Conservation (phyloP, 2,329 filamentous ascomycete genomes). For the Ambrosiella beaveri region DNA sequence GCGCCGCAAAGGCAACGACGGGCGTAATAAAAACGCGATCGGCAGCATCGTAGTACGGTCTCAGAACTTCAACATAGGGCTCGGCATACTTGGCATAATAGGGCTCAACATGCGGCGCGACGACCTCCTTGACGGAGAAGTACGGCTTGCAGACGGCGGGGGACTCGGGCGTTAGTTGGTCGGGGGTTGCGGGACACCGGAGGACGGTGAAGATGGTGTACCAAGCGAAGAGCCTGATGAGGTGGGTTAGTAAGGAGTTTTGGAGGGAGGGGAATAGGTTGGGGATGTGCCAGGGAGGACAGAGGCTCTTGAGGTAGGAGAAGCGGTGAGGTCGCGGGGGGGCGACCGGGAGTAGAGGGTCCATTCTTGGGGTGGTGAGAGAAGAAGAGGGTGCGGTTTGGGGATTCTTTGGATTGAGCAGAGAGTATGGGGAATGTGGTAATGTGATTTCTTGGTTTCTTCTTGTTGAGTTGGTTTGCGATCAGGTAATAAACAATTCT, state of each 20-base stretch:
- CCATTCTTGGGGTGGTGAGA: neutral
- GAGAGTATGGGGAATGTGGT: too few relatives aligned
- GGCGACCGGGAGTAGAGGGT: neutral
- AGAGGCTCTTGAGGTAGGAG: neutral
- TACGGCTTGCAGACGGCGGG: slow-evolving; percentile 75
- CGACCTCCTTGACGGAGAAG: slow-evolving; percentile 42
- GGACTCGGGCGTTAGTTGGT: slow-evolving; percentile 48
- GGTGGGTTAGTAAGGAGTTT: neutral
- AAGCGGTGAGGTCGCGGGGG: neutral
- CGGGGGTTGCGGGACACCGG: slow-evolving; percentile 56
- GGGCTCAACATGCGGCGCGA: slow-evolving; percentile 61
- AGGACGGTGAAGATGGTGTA: slow-evolving; percentile 65
- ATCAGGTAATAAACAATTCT: too few relatives aligned
- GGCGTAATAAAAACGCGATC: slow-evolving; percentile 53
- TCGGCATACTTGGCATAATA: slow-evolving; percentile 76
- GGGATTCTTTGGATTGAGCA: too few relatives aligned
- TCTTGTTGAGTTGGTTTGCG: too few relatives aligned
- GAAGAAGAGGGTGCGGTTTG: neutral
- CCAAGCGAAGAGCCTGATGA: slow-evolving; percentile 59
- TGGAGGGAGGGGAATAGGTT: neutral
- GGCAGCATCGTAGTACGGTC: slow-evolving; percentile 54
- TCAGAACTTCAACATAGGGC: slow-evolving; percentile 60
- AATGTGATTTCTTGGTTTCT: too few relatives aligned
- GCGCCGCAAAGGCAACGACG: slow-evolving; percentile 53
- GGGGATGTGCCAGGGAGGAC: neutral